Base-by-base conservation (phyloP, 768 basidiomycete species). In the Boletus speciosus region DNA sequence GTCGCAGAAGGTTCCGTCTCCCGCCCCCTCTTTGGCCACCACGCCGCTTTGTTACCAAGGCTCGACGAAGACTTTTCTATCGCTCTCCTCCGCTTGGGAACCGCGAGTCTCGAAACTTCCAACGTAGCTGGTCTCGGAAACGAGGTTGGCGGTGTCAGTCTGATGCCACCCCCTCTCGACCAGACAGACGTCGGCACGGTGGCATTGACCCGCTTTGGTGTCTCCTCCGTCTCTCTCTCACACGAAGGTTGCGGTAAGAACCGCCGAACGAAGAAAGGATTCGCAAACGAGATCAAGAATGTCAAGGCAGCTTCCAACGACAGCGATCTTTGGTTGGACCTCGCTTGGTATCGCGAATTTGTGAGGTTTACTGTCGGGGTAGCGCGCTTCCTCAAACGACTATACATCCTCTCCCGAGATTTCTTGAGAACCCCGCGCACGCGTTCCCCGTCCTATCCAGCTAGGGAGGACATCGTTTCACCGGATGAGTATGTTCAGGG, bases 1-100 rank as follows among this genome's bases (percentile, higher is more conserved):
- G 73, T 89, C 23, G 73, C 85, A 19, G 77, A 82, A 50, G 86
- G 88, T 5, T 60, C 74, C 6, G 65, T 90, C 12, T 75, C 81
- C 34, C 76, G 82, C 4, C 76, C 86, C 11, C 72, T 88, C n/a
- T 78, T 84, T 32, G 84, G 83, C 7, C 70, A 69, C 25, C 62
- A 68, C 55, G 62, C 74, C 65, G 70, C 67, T 23, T 64, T 81
- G 32, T 60, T 76, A 36, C 75, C 85, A 2, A 80, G 78, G 16
- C 77, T 76, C 65, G 86, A 90, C 37, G 88, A 90, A 66, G 87
- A 89, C 63, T 90, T 86, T 68, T 80, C 82, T 6, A 78, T 89
- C 21, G 79, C 85, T 3, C 74, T 91, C 37, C 74, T 90, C 40
- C 81, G 89, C 21, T 74, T 89, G 19, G 87, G 87, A 19, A 85